Evolutionary conservation across 2,329 filamentous ascomycete genomes (phyloP), one percentile per base, ranked within the genome.

Genomic region (Stachybotrys chartarum): DNA sequence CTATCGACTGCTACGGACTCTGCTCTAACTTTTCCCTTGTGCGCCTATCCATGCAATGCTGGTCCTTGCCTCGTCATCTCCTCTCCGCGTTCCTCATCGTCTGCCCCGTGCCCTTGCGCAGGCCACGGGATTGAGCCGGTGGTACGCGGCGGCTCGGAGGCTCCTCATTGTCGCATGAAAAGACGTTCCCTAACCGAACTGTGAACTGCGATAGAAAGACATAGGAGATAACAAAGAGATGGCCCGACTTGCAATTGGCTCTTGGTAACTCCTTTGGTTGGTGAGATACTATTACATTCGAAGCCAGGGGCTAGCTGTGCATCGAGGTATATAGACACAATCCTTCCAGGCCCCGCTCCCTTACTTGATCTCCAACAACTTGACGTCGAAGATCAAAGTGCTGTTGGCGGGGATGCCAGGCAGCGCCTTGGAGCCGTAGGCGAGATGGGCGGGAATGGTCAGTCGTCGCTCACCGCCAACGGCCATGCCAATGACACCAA

Each of bases 391-490:
- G 70, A 88, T 83, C 72, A 99, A 78, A 63, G 87, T 90, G 72
- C 91, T 93, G 83, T 97, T 97, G 65, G 81, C 82, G 30, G 94
- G 94, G 65, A 99, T 97, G 62, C 88, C 91, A 52, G 91, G 88
- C 30, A 89, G 75, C 59, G 81, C 78, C 77, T 90, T 88, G 76
- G 84, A 91, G 74, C 95, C 94, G 73, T 99, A 99, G 66, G 88
- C 95, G 57, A 93, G 84, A 66, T 87, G 78, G 51, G 94, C 80
- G 51, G 95, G 95, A 67, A 99, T 91, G 60, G 86, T 92, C 67
- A 99, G 81, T 64, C 94, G 87, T 67, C 94, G 90, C 82, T 99
- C 95, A 66, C 91, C 91, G 68, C 94, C 94, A 63, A 92, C 87
- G 64, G 86, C 80, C 91, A 99, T 97, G 75, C 95, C 95, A 63